Evolutionary conservation across 1,139 yeast genomes (phyloP).

Genomic region (Zygoascus hellenicus): DNA sequence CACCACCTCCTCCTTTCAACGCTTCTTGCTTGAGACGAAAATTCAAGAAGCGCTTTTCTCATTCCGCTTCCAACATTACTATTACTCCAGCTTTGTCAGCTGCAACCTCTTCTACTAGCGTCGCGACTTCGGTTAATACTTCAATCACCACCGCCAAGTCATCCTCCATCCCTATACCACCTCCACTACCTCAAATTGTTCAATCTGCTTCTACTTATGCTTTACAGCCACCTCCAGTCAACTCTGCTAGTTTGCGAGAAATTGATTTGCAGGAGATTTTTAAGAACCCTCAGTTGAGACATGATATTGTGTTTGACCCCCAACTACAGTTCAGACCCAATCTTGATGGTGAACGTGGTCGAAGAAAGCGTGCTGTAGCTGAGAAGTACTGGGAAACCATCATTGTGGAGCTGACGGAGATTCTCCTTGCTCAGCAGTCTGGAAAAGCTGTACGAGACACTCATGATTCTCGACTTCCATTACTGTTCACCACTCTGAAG

Average conservation of each 20-base stretch:
- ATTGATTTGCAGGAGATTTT: slow-evolving; percentile 85
- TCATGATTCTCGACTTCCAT: slow-evolving; percentile 47
- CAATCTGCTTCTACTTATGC: slow-evolving; percentile 10
- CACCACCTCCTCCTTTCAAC: slow-evolving; percentile 4
- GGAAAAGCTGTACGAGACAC: slow-evolving; percentile 7
- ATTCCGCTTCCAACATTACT: slow-evolving; percentile 3
- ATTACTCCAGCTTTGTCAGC: neutral
- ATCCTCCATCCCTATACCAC: slow-evolving; percentile 7
- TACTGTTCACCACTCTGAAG: slow-evolving; percentile 66
- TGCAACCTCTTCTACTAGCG: neutral
- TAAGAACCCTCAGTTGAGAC: slow-evolving; percentile 88
- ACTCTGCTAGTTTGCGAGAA: slow-evolving; percentile 74
- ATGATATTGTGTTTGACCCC: slow-evolving; percentile 89
- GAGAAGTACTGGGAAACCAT: slow-evolving; percentile 83
- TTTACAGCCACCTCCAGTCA: slow-evolving; percentile 68
- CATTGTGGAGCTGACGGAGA: slow-evolving; percentile 47
- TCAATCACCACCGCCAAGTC: slow-evolving; percentile 3
- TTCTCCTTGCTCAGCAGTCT: slow-evolving; percentile 13
- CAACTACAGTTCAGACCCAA: slow-evolving; percentile 89
- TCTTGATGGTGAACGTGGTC: slow-evolving; percentile 84
- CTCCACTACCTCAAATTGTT: slow-evolving; percentile 3
- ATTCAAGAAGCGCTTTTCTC: slow-evolving; percentile 4
- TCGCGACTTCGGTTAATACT: neutral
- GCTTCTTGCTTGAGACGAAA: slow-evolving; percentile 6
- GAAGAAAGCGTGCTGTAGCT: slow-evolving; percentile 65